Evolutionary conservation across 176 grass and related monocot species (phyloP).

Genomic region (Hyparrhenia diplandra): DNA sequence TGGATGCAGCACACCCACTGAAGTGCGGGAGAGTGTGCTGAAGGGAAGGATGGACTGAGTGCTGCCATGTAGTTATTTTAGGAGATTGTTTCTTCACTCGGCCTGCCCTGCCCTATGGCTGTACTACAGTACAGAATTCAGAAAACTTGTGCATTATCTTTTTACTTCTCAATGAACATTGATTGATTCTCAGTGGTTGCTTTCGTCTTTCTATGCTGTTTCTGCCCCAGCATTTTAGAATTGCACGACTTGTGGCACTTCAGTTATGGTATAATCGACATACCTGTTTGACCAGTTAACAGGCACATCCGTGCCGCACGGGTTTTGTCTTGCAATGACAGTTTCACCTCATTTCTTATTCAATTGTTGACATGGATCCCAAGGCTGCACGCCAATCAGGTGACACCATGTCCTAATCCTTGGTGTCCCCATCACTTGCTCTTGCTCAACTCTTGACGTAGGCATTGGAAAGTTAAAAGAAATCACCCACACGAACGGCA

Average conservation of each 20-base stretch:
- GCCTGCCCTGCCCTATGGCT: not conserved
- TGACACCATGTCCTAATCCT: not conserved
- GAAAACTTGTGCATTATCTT: not conserved
- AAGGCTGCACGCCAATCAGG: not conserved
- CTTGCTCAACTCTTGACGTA: not conserved
- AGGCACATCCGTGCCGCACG: not conserved
- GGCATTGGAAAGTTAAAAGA: not conserved
- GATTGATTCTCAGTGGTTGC: constrained; percentile 7
- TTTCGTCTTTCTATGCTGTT: not conserved
- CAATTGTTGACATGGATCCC: not conserved
- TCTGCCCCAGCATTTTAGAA: not conserved
- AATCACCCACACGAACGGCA: constrained; percentile 24
- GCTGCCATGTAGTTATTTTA: not conserved
- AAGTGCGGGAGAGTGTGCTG: constrained; percentile 80
- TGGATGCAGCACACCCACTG: constrained; percentile 70
- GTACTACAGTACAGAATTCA: constrained; percentile 11
- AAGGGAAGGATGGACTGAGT: constrained; percentile 95
- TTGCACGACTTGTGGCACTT: not conserved
- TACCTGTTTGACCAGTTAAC: constrained; percentile 21
- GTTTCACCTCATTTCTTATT: constrained; percentile 5
- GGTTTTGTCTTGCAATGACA: not conserved
- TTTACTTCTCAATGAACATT: constrained; percentile 13
- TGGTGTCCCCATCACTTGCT: not conserved
- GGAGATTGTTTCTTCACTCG: constrained; percentile 21
- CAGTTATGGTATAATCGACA: not conserved